Percentiles rank a stretch among this genome's conserved stretches.
phyloP scores from a whole-genome alignment of 2,329 filamentous ascomycete species.

The Chrysoporthe deuterocubensis region DNA sequence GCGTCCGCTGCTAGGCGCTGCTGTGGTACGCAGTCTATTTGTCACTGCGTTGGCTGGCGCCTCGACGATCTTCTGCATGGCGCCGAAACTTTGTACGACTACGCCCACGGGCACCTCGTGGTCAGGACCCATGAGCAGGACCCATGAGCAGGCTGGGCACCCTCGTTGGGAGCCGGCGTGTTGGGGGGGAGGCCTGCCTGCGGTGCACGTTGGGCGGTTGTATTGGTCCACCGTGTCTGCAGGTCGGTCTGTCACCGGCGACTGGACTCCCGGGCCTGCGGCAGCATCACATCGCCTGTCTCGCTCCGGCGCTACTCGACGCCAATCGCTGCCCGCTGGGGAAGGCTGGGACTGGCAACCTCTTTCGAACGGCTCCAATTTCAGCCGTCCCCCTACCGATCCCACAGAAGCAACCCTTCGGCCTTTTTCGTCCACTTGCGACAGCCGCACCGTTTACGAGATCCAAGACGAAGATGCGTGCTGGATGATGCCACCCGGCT shows the following conservation, averaged over 20 bases:
- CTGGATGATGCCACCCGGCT: not conserved
- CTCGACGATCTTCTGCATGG: constrained; percentile 11
- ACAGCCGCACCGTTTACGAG: not conserved
- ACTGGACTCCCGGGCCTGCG: constrained; percentile 2
- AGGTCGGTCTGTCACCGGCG: not conserved
- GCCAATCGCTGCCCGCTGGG: constrained; percentile 18
- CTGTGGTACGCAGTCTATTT: not conserved
- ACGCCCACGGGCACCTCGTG: constrained; percentile 19
- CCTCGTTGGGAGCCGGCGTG: not conserved
- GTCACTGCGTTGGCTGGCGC: not conserved
- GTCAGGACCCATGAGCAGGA: not conserved
- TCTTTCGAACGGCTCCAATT: not conserved
- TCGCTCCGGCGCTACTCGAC: constrained; percentile 7
- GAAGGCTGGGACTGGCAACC: not conserved
- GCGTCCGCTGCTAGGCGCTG: not conserved
- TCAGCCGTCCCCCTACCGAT: not conserved
- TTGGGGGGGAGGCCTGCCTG: not conserved
- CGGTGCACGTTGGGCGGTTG: not conserved
- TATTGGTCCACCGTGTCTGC: not conserved
- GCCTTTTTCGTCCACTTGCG: not conserved
- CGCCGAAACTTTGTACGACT: constrained; percentile 13
- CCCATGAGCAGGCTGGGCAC: not conserved
- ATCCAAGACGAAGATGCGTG: not conserved
- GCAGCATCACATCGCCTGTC: constrained; percentile 12
- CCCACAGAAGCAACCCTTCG: constrained; percentile 2